Evolutionary conservation across 2,329 filamentous ascomycete genomes (phyloP), one percentile per base, ranked within the genome.

Genomic region (Reticulascus tulasneorum): DNA sequence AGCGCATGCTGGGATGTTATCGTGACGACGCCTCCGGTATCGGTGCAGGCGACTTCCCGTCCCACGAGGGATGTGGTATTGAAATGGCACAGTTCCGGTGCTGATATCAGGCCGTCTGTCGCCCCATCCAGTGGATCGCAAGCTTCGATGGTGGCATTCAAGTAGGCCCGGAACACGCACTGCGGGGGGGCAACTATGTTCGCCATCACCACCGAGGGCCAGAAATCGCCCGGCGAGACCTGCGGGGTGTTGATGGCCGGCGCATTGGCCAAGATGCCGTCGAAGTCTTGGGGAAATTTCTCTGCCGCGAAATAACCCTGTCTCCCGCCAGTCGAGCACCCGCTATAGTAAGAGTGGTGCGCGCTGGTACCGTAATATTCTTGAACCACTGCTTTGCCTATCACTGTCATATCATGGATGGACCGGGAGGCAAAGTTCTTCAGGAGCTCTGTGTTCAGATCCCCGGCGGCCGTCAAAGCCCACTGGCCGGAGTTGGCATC

Each of bases 251-350:
- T 53, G 7, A 61, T 46, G 8, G 72, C 71, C 7, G 62, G 59
- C 18, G 54, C 51, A 4, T 71, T 70, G 4, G 71, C 73, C 3
- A 79, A 54, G 15, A 77, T 64, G 10, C 75, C 75, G 34, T 80
- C 74, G 36, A 77, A 79, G 44, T 79, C 74, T 1, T 69, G 59
- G 0, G 77, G 74, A 41, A 67, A 77, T 11, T 58, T 49, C 45
- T 80, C 66, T 0, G 72, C 66, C 9, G 67, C 66, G 33, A 72
- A 73, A 23, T 77, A 57, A 6, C 75, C 77, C 57, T 80, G 74
- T 1, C 77, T 61, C 1, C 78, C 77, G 8, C 78, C 78, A 0
- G 73, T 70, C 0, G 74, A 79, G 50, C 77, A 82, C 9, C 77
- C 77, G 3, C 71, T 50, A 42, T 71, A 79, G 52, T 80, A 80